Evolutionary conservation across 2,329 filamentous ascomycete species (phyloP), one percentile per base, ranked within the genome.

Genomic region (Drechslerella coelobrocha): DNA sequence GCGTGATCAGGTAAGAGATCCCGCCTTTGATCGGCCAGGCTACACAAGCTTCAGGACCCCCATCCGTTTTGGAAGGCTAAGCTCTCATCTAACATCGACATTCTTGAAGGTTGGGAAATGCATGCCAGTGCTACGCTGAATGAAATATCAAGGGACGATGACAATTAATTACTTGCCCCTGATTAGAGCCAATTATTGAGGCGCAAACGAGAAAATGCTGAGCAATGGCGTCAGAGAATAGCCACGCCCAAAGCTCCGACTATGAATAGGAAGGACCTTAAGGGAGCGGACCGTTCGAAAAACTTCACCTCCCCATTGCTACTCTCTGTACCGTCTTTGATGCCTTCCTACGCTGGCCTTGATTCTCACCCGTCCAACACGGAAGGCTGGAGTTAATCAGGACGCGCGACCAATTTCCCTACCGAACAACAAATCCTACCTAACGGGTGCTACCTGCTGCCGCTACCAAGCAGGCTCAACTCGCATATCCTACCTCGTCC

Each of bases 401-500:
- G 62, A 69, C 57, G 65, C 56, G 65, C 56, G 57, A 61, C 65
- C 51, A 31, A 62, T 62, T 45, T 45, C 65, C 52, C 37, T 57
- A 48, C 57, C n/a, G 14, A 29, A 24, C 29, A 52, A 52, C 53
- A 51, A 50, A 69, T 69, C 65, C 65, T 69, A 69, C 65, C 56
- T 34, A 69, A 69, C 65, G 65, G 55, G 65, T 69, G 57, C 57
- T 69, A 69, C 57, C 57, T 50, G 37, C 24, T 43, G 57, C 54
- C 65, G 62, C 65, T 52, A 61, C 57, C 65, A 69, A 61, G 56
- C 57, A 53, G 65, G 65, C 65, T 57, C 52, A 61, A 59, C 52
- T 69, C 65, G 61, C 65, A 43, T 53, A 69, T 69, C 65, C 65
- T 69, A 69, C 65, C 65, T 69, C 65, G 65, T 69, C 65, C 61